phyloP scores from a whole-genome alignment of 2,329 filamentous ascomycete genomes.

The Cercospora janseana region DNA sequence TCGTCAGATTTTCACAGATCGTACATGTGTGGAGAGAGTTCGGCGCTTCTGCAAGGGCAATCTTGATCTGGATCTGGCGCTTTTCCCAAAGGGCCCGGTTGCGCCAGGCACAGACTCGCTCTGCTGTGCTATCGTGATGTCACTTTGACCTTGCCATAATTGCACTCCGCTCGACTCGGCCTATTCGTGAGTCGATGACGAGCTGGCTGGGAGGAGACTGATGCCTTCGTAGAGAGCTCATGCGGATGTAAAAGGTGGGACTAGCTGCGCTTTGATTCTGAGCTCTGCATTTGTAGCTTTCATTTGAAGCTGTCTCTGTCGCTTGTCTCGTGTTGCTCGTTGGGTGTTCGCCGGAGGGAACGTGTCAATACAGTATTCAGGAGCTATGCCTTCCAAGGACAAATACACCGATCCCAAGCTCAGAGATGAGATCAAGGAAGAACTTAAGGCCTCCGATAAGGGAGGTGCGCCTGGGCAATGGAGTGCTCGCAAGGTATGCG shows the following conservation, averaged over 20 bases:
- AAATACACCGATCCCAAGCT: constrained; percentile 51
- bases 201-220: constrained; percentile 16
- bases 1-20: too few species aligned
- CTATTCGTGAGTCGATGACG: constrained; percentile 17
- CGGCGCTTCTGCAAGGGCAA: constrained; percentile 20
- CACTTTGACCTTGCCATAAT: constrained; percentile 12
- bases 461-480: constrained; percentile 51
- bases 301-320: not conserved
- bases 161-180: not conserved
- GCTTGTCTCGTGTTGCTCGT: too few species aligned
- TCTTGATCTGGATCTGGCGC: constrained; percentile 8
- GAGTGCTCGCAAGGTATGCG: constrained; percentile 47
- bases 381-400: constrained; percentile 46
- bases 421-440: constrained; percentile 48
- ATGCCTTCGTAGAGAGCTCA: too few species aligned
- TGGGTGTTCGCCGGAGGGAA: too few species aligned
- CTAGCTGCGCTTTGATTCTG: too few species aligned
- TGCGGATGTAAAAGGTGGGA: too few species aligned
- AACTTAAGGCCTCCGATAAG: constrained; percentile 48
- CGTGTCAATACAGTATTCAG: too few species aligned
- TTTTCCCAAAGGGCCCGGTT: constrained; percentile 1
- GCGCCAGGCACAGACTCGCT: constrained; percentile 9
- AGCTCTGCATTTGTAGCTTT: too few species aligned
- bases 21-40: constrained; percentile 12
- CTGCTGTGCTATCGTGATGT: constrained; percentile 15